A percentile compares a stretch with the other conserved stretches of the same genome.
phyloP scores from a whole-genome alignment of 2,329 filamentous ascomycete species.

The Beauveria pseudobassiana region DNA sequence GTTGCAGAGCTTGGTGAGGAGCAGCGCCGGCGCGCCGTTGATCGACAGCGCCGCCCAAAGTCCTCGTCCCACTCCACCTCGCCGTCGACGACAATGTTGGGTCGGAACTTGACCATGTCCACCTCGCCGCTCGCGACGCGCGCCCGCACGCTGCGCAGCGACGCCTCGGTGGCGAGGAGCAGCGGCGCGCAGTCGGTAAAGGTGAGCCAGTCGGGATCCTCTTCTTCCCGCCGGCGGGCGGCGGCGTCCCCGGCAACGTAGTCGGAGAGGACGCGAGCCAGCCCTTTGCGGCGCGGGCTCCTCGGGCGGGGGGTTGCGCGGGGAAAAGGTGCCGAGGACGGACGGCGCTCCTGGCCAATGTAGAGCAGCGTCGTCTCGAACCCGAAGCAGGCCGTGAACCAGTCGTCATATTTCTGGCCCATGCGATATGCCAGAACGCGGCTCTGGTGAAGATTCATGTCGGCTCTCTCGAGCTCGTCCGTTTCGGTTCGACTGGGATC shows the following conservation, averaged over 20 bases:
- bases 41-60: conserved; percentile 58
- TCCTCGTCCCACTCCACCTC: conserved; percentile 59
- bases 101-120: conserved; percentile 63
- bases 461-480: conserved; percentile 35
- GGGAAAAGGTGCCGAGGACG: conserved; percentile 52
- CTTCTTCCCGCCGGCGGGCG: background rate
- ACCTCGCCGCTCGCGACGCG: conserved; percentile 45
- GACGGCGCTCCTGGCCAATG: conserved; percentile 52
- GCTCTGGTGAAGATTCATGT: conserved; percentile 54
- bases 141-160: conserved; percentile 56
- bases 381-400: conserved; percentile 62
- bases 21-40: conserved; percentile 30
- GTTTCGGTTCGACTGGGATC: conserved; percentile 50
- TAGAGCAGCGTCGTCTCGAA: conserved; percentile 55
- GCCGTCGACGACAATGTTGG: conserved; percentile 63
- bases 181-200: conserved; percentile 73
- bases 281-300: conserved; percentile 18
- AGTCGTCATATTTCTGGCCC: conserved; percentile 50
- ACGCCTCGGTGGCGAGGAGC: conserved; percentile 63
- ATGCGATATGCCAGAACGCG: conserved; percentile 54
- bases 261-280: conserved; percentile 29
- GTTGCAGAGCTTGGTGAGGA: conserved; percentile 62
- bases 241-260: conserved; percentile 19
- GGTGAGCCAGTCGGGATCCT: conserved; percentile 44
- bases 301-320: conserved; percentile 22